Evolutionary conservation across 805 yeast genomes (phyloP).

Genomic region (Nakazawaea wickerhamii): DNA sequence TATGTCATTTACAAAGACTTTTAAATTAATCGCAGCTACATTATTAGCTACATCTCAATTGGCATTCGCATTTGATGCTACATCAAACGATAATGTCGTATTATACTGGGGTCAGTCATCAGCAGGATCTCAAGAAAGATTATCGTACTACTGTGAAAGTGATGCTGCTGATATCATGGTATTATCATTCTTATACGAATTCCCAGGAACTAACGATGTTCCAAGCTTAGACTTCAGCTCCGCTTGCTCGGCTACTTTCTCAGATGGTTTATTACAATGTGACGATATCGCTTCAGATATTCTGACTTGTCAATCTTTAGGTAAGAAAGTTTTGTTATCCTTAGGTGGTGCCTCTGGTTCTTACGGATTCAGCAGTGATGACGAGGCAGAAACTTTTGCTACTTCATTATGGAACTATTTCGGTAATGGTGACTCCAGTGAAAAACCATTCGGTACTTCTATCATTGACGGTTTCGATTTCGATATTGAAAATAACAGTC

Average conservation of each 20-base stretch:
- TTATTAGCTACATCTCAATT: slow-evolving; percentile 14
- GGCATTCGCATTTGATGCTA: slow-evolving; percentile 25
- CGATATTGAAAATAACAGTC: slow-evolving; percentile 59
- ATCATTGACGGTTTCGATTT: slow-evolving; percentile 81
- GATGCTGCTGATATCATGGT: slow-evolving; percentile 67
- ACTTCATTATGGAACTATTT: slow-evolving; percentile 56
- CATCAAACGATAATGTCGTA: slow-evolving; percentile 55
- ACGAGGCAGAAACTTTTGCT: slow-evolving; percentile 56
- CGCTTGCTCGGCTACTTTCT: slow-evolving; percentile 34
- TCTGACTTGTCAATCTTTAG: slow-evolving; percentile 67
- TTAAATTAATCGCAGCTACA: slow-evolving; percentile 13
- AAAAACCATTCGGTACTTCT: slow-evolving; percentile 63
- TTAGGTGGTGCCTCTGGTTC: slow-evolving; percentile 67
- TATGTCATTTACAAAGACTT: slow-evolving; percentile 3
- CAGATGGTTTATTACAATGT: slow-evolving; percentile 39
- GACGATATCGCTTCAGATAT: slow-evolving; percentile 54
- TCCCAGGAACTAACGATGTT: slow-evolving; percentile 38
- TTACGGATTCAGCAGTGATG: slow-evolving; percentile 47
- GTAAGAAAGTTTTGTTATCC: slow-evolving; percentile 73
- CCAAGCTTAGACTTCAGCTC: slow-evolving; percentile 54
- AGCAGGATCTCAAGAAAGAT: slow-evolving; percentile 47
- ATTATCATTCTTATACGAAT: slow-evolving; percentile 62
- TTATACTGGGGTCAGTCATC: slow-evolving; percentile 90
- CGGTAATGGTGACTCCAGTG: slow-evolving; percentile 47
- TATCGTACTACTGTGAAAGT: slow-evolving; percentile 58